These are phyloP conservation scores for Selaginella moellendorffii DNA, from an alignment of 75 land plant genomes.

Conservation along the genomic window DNA sequence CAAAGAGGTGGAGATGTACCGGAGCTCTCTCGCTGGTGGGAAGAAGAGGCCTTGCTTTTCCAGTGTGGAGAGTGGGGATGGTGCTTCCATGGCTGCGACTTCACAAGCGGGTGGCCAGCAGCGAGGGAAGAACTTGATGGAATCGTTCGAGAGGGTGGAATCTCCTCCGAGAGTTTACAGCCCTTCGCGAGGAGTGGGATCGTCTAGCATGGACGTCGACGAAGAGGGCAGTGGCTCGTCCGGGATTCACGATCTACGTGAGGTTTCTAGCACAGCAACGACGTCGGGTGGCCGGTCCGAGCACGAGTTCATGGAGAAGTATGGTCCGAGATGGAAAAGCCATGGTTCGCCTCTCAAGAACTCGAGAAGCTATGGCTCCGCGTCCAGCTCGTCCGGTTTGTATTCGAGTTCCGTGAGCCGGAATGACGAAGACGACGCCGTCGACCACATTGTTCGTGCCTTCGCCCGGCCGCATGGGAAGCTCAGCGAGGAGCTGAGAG, in stretches of 20 bases:
- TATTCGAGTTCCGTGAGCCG: not conserved
- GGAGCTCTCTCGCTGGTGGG: not conserved
- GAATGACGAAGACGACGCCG: not conserved
- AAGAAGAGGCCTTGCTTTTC: not conserved
- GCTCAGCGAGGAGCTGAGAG: not conserved
- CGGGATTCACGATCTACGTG: too few relatives aligned
- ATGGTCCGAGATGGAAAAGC: not conserved
- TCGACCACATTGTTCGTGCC: not conserved
- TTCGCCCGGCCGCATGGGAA: not conserved
- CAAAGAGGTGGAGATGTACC: conserved; percentile 15
- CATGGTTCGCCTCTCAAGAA: not conserved
- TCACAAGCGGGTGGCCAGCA: too few relatives aligned
- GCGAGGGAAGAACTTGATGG: not conserved
- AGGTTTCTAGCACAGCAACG: too few relatives aligned
- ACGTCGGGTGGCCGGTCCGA: too few relatives aligned
- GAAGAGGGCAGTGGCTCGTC: not conserved
- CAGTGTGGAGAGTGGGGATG: not conserved
- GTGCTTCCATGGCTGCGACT: not conserved
- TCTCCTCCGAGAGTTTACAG: not conserved
- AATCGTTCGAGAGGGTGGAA: not conserved
- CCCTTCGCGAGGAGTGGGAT: not conserved
- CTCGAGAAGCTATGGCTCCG: not conserved
- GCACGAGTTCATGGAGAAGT: too few relatives aligned
- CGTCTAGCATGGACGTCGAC: not conserved
- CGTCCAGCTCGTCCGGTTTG: not conserved